phyloP scores from a whole-genome alignment of 2,329 filamentous ascomycete species.

The Aspergillus nomiae region DNA sequence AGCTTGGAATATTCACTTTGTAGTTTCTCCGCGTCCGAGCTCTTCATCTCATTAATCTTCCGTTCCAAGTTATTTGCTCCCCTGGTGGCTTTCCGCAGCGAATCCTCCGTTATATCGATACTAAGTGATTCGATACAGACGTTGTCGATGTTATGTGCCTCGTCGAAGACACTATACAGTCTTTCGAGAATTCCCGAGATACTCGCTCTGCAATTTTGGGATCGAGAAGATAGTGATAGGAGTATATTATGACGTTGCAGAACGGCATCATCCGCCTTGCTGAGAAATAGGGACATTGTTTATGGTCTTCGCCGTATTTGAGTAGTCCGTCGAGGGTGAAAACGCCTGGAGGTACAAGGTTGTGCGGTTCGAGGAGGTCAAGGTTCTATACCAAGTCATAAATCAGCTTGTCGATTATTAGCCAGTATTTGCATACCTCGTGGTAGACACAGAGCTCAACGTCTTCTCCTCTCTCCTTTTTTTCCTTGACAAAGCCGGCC shows the following conservation, averaged over 20 bases:
- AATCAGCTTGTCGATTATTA: not conserved
- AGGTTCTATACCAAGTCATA: slow-evolving; percentile 65
- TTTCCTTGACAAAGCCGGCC: slow-evolving; percentile 95
- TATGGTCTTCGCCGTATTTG: slow-evolving; percentile 88
- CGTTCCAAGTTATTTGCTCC: slow-evolving; percentile 89
- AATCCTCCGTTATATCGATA: slow-evolving; percentile 95
- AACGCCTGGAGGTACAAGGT: slow-evolving; percentile 89
- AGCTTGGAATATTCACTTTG: slow-evolving; percentile 95
- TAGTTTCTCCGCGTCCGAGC: slow-evolving; percentile 90
- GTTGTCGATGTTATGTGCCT: slow-evolving; percentile 99
- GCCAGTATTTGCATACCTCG: slow-evolving; percentile 60
- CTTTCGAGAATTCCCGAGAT: slow-evolving; percentile 93
- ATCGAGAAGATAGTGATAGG: slow-evolving; percentile 96
- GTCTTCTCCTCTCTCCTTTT: slow-evolving; percentile 91
- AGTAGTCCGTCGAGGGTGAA: slow-evolving; percentile 92
- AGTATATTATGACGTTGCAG: slow-evolving; percentile 99
- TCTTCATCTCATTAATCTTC: slow-evolving; percentile 91
- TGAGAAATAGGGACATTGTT: slow-evolving; percentile 97
- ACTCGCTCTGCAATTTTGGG: slow-evolving; percentile 97
- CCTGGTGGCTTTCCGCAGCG: slow-evolving; percentile 82
- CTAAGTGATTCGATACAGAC: slow-evolving; percentile 98
- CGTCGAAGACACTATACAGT: slow-evolving; percentile 99
- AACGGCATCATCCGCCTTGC: slow-evolving; percentile 98
- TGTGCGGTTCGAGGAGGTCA: slow-evolving; percentile 90
- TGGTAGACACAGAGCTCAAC: slow-evolving; percentile 96